phyloP scores from a whole-genome alignment of 768 basidiomycete species.

The Hypholoma fasciculare region DNA sequence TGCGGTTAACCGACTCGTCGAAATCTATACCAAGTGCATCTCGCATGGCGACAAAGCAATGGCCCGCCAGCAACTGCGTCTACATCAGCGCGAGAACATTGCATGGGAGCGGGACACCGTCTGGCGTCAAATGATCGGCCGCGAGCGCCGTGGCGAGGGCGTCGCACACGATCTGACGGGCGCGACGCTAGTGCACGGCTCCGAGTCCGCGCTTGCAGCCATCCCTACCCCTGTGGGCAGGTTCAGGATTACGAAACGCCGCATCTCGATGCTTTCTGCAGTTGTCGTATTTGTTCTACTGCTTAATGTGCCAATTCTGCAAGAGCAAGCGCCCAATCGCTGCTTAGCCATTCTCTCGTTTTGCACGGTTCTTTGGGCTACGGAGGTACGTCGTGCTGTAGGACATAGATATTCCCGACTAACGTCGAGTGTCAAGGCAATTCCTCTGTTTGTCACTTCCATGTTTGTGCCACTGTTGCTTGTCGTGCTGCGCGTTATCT shows the following conservation, averaged over 20 bases:
- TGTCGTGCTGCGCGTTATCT: constrained; percentile 80
- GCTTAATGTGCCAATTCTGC: constrained; percentile 59
- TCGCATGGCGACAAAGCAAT: constrained; percentile 64
- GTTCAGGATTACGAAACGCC: constrained; percentile 65
- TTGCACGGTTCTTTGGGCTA: constrained; percentile 94
- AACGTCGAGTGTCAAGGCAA: constrained; percentile 57
- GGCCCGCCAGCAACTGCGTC: constrained; percentile 80
- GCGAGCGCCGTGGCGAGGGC: constrained; percentile 70
- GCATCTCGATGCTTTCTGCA: constrained; percentile 58
- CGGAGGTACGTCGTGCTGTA: constrained; percentile 63
- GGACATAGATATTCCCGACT: not conserved
- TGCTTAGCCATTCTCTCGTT: constrained; percentile 90
- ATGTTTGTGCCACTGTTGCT: constrained; percentile 85
- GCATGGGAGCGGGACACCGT: constrained; percentile 98
- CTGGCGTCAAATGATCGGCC: constrained; percentile 94
- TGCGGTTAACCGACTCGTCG: constrained; percentile 57
- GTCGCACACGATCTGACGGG: constrained; percentile 35
- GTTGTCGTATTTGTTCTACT: constrained; percentile 57
- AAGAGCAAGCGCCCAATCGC: constrained; percentile 73
- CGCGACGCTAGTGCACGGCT: constrained; percentile 43
- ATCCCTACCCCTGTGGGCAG: constrained; percentile 67
- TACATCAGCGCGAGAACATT: constrained; percentile 89
- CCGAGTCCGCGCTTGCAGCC: constrained; percentile 47
- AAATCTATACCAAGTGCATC: constrained; percentile 85
- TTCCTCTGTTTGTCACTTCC: constrained; percentile 97